Evolutionary conservation across 306 rosid genomes (phyloP), one percentile per base, ranked within the genome.

Genomic region (Sophora flavescens): DNA sequence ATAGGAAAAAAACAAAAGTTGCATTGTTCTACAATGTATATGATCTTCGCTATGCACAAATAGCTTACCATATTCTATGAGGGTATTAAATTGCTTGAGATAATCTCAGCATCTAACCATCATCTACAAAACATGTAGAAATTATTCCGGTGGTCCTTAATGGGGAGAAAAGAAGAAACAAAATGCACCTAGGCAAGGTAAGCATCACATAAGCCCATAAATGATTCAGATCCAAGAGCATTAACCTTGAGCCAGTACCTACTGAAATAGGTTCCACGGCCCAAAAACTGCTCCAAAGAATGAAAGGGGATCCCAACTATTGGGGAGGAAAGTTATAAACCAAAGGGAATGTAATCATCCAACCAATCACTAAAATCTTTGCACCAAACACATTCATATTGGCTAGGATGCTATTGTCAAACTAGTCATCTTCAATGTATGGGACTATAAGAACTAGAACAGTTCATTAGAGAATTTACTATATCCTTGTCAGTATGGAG

Each of bases 281-380:
- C 44, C 68, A 39, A 52, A 70, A 79, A 52, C 30, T 63, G 68
- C 42, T 72, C 78, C 60, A 56, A 72, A 16, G 72, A 79, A 70
- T 78, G 63, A 50, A 69, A 59, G 61, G 60, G 61, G 51, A 70
- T 51, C 50, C 28, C 39, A 63, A 72, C 69, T 33, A 17, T 22
- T 22, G 17, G 47, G 38, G 48, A 53, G 74, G 74, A 39, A 53
- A 45, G 70, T 45, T 12, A 16, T 28, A 28, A 36, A 45, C 63
- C 6, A 57, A 57, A 66, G 50, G 68, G 42, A 41, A 72, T 80
- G 54, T 59, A 59, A 74, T 65, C 58, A 80, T 64, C 17, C 12
- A 64, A 74, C 30, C 30, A 57, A 80, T 80, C 66, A 75, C 32
- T 16, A 45, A 80, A 67, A 28, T 57, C 36, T 36, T 58, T 28